Percentiles rank a stretch among this genome's conserved stretches.
Evolutionary conservation across 768 basidiomycete genomes (phyloP).

Genomic region (Mycena rebaudengoi): DNA sequence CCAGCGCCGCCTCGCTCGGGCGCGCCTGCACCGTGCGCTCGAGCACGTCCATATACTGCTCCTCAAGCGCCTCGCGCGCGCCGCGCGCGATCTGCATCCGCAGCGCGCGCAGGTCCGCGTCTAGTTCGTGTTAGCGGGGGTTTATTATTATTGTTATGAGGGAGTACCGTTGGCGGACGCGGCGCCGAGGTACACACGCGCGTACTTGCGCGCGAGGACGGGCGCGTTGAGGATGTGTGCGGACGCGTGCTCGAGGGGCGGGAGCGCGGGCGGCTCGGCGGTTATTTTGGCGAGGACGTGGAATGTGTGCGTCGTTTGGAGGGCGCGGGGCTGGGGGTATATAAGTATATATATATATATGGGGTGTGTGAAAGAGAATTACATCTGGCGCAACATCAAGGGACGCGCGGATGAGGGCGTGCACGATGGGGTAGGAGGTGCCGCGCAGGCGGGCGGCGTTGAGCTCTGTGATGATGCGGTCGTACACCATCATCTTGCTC

Average conservation of each 20-base stretch:
- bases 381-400: constrained; percentile 67
- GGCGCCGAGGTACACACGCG: constrained; percentile 77
- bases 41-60: constrained; percentile 87
- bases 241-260: constrained; percentile 79
- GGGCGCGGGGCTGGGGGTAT: constrained; percentile 51
- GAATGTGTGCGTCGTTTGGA: constrained; percentile 75
- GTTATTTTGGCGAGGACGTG: constrained; percentile 82
- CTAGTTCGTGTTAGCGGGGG: too few species aligned
- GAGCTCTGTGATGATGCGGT: constrained; percentile 80
- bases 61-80: constrained; percentile 83
- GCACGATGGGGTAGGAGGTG: constrained; percentile 79
- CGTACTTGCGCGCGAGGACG: constrained; percentile 83
- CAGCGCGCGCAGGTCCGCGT: constrained; percentile 73
- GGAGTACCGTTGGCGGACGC: too few species aligned
- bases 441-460: constrained; percentile 78
- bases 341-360: constrained; percentile 1
- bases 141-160: too few species aligned
- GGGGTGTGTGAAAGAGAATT: constrained; percentile 19
- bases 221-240: constrained; percentile 87
- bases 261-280: constrained; percentile 75
- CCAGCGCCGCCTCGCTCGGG: constrained; percentile 85
- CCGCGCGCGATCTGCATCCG: constrained; percentile 81
- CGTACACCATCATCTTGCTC: constrained; percentile 96
- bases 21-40: constrained; percentile 84
- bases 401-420: constrained; percentile 75